phyloP scores from a whole-genome alignment of 192 early-diverging fungal species.

The Helicostylum pulchrum region DNA sequence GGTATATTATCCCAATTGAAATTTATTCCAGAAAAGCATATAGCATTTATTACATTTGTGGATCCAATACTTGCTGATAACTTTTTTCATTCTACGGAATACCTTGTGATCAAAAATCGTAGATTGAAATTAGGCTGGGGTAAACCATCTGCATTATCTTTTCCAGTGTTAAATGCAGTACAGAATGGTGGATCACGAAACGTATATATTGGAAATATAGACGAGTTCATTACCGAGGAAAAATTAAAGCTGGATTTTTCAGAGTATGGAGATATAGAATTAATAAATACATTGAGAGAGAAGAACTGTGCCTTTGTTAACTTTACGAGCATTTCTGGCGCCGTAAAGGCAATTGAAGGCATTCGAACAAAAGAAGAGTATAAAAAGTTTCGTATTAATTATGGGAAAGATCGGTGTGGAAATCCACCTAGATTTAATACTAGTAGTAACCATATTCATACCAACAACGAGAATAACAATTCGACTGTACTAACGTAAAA shows the following conservation, averaged over 20 bases:
- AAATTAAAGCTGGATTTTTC: constrained; percentile 71
- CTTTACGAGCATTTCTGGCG: constrained; percentile 72
- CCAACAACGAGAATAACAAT: too few relatives aligned
- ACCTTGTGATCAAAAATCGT: constrained; percentile 66
- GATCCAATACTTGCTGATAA: constrained; percentile 62
- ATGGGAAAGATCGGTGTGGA: constrained; percentile 88
- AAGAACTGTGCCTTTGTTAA: constrained; percentile 88
- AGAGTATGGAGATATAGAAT: constrained; percentile 84
- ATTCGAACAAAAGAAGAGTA: constrained; percentile 63
- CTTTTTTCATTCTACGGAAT: constrained; percentile 58
- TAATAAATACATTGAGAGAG: constrained; percentile 77
- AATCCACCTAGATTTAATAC: constrained; percentile 54
- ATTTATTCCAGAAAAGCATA: constrained; percentile 73
- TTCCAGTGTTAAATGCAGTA: constrained; percentile 53
- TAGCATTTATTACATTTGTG: constrained; percentile 83
- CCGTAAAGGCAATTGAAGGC: constrained; percentile 76
- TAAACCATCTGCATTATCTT: constrained; percentile 56
- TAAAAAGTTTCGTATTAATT: constrained; percentile 60
- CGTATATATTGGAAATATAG: constrained; percentile 76
- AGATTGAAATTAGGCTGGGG: constrained; percentile 83
- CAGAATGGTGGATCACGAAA: constrained; percentile 70
- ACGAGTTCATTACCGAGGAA: constrained; percentile 62
- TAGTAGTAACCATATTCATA: too few relatives aligned
- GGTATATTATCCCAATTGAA: constrained; percentile 78
- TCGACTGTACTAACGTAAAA: too few relatives aligned